phyloP scores from a whole-genome alignment of 768 basidiomycete species.

The Boletus rubescentipes region DNA sequence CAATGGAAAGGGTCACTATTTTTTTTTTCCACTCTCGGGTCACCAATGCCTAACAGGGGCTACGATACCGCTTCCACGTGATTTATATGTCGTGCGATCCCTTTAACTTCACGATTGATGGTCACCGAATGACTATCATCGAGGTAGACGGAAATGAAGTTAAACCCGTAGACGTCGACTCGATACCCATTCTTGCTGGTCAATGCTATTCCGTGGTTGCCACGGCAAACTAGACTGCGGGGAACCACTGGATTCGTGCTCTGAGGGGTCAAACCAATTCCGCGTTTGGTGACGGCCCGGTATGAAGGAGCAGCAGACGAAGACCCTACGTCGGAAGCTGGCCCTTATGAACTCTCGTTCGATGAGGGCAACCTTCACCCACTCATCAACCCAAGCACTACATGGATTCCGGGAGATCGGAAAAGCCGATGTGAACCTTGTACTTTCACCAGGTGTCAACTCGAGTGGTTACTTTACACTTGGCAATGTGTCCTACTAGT shows the following conservation, averaged over 20 bases:
- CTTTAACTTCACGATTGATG: no score
- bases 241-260: neutral
- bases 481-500: conserved; percentile 33
- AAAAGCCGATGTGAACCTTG: conserved; percentile 40
- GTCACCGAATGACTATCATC: no score
- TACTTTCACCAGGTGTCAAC: conserved; percentile 12
- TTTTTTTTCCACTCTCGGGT: no score
- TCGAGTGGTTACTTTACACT: conserved; percentile 11
- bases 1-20: no score
- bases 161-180: no score
- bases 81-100: no score
- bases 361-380: conserved; percentile 41
- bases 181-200: no score
- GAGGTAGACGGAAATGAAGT: no score
- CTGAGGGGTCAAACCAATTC: conserved; percentile 12
- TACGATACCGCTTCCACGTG: no score
- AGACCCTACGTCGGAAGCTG: conserved; percentile 46
- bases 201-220: conserved; percentile 15
- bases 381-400: conserved; percentile 30
- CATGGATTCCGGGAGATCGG: conserved; percentile 38
- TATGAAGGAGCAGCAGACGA: conserved; percentile 42
- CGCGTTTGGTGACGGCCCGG: conserved; percentile 35
- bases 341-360: conserved; percentile 29
- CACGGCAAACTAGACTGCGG: conserved; percentile 31
- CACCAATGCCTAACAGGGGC: no score